Base-by-base conservation (phyloP, 768 basidiomycete species). In the Lactarius deliciosus region DNA sequence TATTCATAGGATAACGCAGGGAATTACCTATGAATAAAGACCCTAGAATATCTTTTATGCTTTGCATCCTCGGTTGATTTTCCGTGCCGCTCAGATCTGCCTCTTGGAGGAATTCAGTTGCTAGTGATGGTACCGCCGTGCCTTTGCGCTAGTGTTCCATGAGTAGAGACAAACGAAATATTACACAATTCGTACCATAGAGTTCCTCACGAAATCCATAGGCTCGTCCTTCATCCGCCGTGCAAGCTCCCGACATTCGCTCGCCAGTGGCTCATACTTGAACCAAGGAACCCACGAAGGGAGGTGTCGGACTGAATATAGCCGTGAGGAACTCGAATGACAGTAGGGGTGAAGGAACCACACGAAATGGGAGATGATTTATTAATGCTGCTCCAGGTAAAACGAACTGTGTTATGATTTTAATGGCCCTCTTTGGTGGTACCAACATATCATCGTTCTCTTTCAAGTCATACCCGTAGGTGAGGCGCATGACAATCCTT, bases 311-410 rank as follows among this genome's bases (percentile, higher is more conserved):
- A 62, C 61, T 68, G 20, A n/a, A 36, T 15, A 55, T 20, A 22
- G 6, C 13, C 2, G 22, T 68, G 30, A 54, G 32, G 1, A 3
- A 40, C 36, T 8, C 28, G 6, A 22, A 28, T 40, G 16, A 11
- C 2, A 30, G 16, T 5, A 18, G 7, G 32, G 7, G 8, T 22
- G 2, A 16, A 22, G 10, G 9, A 18, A 10, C 0, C 64, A 22
- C 20, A 69, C 68, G 43, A 6, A 66, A 57, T 53, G 68, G 65
- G 28, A 69, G 50, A 28, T 57, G 11, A 34, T 66, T 66, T 20
- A 62, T 45, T 1, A 56, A 2, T 0, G 20, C 47, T 3, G 61
- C 45, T 4, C 68, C 65, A 28, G 69, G 69, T 3, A 60, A 20
- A 28, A 41, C 0, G 2, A 60, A 6, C 10, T 2, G 60, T 10